Conservation (phyloP, 306 rosid species). For the Mucuna pruriens region DNA sequence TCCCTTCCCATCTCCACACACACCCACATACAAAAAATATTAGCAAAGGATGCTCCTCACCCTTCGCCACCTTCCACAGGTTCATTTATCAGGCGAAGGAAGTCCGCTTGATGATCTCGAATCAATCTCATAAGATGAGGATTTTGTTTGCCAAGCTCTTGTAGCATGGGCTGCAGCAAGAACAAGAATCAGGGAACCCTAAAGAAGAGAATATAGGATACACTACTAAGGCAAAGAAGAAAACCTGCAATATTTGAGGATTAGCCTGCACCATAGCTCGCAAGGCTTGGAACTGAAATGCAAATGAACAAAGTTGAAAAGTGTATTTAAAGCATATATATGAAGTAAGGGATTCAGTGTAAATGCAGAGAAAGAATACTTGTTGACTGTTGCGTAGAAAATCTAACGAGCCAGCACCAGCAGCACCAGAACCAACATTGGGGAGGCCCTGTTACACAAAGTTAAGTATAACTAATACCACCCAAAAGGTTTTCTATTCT, state of each 20-base stretch:
- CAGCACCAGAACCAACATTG: slow-evolving; percentile 68
- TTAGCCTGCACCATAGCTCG: slow-evolving; percentile 96
- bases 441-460: slow-evolving; percentile 76
- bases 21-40: too few species aligned
- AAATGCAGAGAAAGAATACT: slow-evolving; percentile 40
- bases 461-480: slow-evolving; percentile 35
- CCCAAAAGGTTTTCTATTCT: background rate
- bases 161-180: slow-evolving; percentile 93
- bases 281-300: slow-evolving; percentile 78
- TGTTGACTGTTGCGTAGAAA: slow-evolving; percentile 92
- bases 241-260: slow-evolving; percentile 97
- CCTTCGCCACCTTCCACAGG: slow-evolving; percentile 92
- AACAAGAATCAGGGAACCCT: slow-evolving; percentile 23
- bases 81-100: slow-evolving; percentile 86
- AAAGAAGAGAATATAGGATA: background rate
- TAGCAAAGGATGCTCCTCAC: slow-evolving; percentile 44
- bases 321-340: background rate
- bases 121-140: slow-evolving; percentile 92
- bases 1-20: background rate
- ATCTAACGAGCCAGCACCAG: slow-evolving; percentile 81
- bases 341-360: background rate
- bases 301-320: slow-evolving; percentile 3
- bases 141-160: slow-evolving; percentile 96
- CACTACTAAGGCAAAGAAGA: slow-evolving; percentile 6
- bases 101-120: slow-evolving; percentile 88